Percentiles rank a stretch among this genome's conserved stretches.
Evolutionary conservation across 495 filamentous ascomycete genomes (phyloP).

Genomic region (Symbiotaphrina buchneri): DNA sequence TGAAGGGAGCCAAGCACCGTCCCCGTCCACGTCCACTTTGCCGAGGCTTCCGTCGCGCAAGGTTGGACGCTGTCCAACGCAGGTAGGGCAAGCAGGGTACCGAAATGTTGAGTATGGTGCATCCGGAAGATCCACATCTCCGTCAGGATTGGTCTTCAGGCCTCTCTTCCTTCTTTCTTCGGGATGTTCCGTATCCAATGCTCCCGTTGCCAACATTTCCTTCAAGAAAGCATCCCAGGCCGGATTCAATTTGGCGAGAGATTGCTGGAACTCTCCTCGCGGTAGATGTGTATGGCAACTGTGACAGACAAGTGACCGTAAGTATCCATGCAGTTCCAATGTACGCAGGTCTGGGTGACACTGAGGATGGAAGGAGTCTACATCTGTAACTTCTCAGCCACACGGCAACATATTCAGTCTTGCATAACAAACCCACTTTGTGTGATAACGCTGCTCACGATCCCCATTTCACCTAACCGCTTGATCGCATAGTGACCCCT

Average conservation of each 20-base stretch:
- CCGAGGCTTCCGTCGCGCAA: conserved; percentile 29
- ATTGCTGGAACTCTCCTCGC: conserved; percentile 49
- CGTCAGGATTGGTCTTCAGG: conserved; percentile 75
- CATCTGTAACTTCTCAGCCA: conserved; percentile 23
- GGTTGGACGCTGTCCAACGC: conserved; percentile 40
- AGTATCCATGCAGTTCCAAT: conserved; percentile 76
- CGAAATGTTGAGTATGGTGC: conserved; percentile 76
- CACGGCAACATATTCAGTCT: not conserved
- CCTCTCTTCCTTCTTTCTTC: conserved; percentile 42
- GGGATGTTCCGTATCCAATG: conserved; percentile 55
- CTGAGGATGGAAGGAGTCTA: conserved; percentile 73
- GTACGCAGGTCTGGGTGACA: conserved; percentile 58
- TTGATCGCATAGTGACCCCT: conserved; percentile 53
- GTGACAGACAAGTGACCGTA: conserved; percentile 62
- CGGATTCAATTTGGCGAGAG: conserved; percentile 63
- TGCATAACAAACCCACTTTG: conserved; percentile 31
- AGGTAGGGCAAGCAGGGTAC: conserved; percentile 75
- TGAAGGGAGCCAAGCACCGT: conserved; percentile 52
- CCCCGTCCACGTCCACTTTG: conserved; percentile 45
- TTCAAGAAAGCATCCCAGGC: conserved; percentile 60
- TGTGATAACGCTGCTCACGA: conserved; percentile 60
- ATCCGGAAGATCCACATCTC: conserved; percentile 78
- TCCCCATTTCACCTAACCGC: conserved; percentile 42
- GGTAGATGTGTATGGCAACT: conserved; percentile 46
- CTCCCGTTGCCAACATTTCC: conserved; percentile 45